Conservation (phyloP, 1,139 yeast genomes). For the Lodderomyces pseudojiufengensis region DNA sequence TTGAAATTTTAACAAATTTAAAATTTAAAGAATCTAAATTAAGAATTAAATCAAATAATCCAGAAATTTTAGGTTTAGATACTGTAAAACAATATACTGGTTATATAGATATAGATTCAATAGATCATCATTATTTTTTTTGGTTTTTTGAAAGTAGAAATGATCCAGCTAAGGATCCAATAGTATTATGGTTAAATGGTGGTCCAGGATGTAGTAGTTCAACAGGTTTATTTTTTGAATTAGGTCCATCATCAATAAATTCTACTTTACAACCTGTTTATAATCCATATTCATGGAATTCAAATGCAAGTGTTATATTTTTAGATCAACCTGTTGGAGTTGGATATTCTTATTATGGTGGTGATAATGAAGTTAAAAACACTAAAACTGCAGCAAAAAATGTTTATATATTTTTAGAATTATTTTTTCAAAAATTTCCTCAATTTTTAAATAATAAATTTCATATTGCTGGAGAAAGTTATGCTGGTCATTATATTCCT, state of each 20-base stretch:
- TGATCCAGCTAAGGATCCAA: slow-evolving; percentile 82
- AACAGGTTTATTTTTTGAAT: slow-evolving; percentile 87
- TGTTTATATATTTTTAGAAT: slow-evolving; percentile 71
- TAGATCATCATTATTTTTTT: slow-evolving; percentile 74
- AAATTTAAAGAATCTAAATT: slow-evolving; percentile 35
- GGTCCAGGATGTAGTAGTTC: slow-evolving; percentile 91
- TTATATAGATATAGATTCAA: slow-evolving; percentile 52
- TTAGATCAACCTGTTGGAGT: slow-evolving; percentile 94
- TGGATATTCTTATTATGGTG: slow-evolving; percentile 70
- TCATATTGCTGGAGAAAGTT: slow-evolving; percentile 87
- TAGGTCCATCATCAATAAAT: slow-evolving; percentile 80
- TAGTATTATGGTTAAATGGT: slow-evolving; percentile 85
- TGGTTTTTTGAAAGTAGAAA: slow-evolving; percentile 91
- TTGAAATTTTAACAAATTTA: slow-evolving; percentile 21
- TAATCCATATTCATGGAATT: slow-evolving; percentile 85
- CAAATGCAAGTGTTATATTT: slow-evolving; percentile 85
- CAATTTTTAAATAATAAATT: slow-evolving; percentile 54
- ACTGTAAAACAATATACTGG: slow-evolving; percentile 63
- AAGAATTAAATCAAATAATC: slow-evolving; percentile 39
- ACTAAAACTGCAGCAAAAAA: slow-evolving; percentile 76
- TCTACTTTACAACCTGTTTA: slow-evolving; percentile 62
- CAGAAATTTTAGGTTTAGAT: slow-evolving; percentile 48
- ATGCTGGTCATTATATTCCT: slow-evolving; percentile 87
- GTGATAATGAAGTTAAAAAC: slow-evolving; percentile 48
- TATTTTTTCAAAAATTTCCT: slow-evolving; percentile 74